Base-by-base conservation (phyloP, 768 basidiomycete species). In the Naematelia encephala region DNA sequence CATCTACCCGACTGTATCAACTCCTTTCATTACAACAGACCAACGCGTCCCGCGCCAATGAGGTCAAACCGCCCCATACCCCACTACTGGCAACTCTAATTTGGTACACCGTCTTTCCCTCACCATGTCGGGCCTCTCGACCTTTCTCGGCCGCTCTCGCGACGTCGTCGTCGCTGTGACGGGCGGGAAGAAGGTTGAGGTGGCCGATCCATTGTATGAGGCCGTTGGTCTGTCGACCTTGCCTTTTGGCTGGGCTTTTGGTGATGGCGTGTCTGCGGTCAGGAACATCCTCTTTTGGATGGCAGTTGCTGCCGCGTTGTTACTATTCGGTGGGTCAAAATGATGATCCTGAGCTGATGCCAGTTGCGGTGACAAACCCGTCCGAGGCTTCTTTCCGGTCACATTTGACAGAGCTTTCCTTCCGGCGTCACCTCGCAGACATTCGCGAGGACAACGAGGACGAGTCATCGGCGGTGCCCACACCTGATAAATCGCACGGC, bases 321-420 rank as follows among this genome's bases (percentile, higher is more conserved):
- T 67, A 22, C 29, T 70, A 14, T 55, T 72, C 30, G 73, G 73
- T 75, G 48, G 53, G 73, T 67, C 25, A 5, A 3, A 27, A 26
- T 27, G 10, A 26, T 19, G 21, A 42, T 22, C 46, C 13, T 10
- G n/a, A 51, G 39, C 25, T 26, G 19, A 25, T 19, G n/a, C 27
- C 80, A 97, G 94, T 93, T 49, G 91, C 91, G 81, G 84, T 93
- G 74, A 90, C 91, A 29, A 98, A 97, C 78, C 94, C 94, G 22
- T 86, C 87, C 56, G 92, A 97, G 78, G 86, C 86, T 48, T 91
- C 91, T 5, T 97, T 99, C 79, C 86, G 93, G 53, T 82, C 91
- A 19, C 93, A 90, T 79, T 86, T 98, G 66, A 98, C 93, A n/a
- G 92, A 96, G 73, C 89, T 90, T 72, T 93, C 91, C 23, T 97